These are phyloP conservation scores for Salicornia ramosissima DNA, from an alignment of 148 eudicot genomes.

Conservation along the genomic window DNA sequence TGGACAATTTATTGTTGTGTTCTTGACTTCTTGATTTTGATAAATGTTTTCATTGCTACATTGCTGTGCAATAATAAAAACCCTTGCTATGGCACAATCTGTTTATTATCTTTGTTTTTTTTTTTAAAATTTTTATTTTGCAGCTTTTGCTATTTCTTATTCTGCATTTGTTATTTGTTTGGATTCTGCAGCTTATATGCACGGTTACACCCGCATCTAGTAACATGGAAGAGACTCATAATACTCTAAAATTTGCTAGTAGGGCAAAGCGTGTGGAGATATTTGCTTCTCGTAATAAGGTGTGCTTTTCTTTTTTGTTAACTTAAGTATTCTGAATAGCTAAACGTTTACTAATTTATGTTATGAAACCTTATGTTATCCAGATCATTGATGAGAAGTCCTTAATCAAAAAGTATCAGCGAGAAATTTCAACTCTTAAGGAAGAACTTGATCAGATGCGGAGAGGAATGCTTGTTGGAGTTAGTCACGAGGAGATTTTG, in stretches of 20 bases:
- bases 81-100: background rate
- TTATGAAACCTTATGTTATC: conserved; percentile 6
- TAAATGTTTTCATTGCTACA: background rate
- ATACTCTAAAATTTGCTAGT: conserved; percentile 95
- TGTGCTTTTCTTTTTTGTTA: conserved; percentile 13
- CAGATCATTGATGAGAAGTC: conserved; percentile 99
- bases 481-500: conserved; percentile 81
- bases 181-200: conserved; percentile 74
- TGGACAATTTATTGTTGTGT: background rate
- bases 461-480: conserved; percentile 85
- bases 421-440: conserved; percentile 79
- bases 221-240: conserved; percentile 97
- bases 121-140: background rate
- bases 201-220: conserved; percentile 97
- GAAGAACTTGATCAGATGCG: conserved; percentile 89
- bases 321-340: background rate
- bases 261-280: conserved; percentile 98
- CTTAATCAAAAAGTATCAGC: conserved; percentile 89
- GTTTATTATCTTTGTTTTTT: background rate
- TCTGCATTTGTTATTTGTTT: conserved; percentile 17
- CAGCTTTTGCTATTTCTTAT: conserved; percentile 4
- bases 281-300: conserved; percentile 94
- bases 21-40: background rate
- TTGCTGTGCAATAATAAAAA: background rate
- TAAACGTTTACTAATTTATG: background rate